A percentile compares a stretch with the other conserved stretches of the same genome.
phyloP scores from a whole-genome alignment of 495 filamentous ascomycete species.

The Paragyromitra xinjiangensis region DNA sequence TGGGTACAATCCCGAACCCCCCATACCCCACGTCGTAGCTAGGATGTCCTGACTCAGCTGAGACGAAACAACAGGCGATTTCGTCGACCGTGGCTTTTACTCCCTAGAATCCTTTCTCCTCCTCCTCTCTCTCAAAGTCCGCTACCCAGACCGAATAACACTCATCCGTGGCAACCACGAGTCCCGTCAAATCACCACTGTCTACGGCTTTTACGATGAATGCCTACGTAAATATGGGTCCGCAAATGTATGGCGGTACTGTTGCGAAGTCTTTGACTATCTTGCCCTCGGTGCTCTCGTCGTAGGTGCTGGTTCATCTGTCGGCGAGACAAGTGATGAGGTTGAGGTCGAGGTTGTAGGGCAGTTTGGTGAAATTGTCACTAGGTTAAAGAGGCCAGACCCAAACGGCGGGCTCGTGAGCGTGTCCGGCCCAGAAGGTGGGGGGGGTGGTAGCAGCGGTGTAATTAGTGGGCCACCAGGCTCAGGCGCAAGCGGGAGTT shows the following conservation, averaged over 20 bases:
- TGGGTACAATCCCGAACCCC: constrained; percentile 67
- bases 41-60: constrained; percentile 18
- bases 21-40: not conserved
- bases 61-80: constrained; percentile 74
- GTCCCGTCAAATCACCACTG: constrained; percentile 94
- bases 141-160: constrained; percentile 97
- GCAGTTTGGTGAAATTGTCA: constrained; percentile 77
- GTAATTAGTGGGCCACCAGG: constrained; percentile 71
- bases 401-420: constrained; percentile 51
- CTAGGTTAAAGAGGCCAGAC: constrained; percentile 65
- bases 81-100: constrained; percentile 98
- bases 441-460: not conserved
- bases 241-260: constrained; percentile 98
- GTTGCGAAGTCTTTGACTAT: constrained; percentile 99
- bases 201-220: constrained; percentile 99
- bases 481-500: constrained; percentile 75
- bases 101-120: constrained; percentile 95
- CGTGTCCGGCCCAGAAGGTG: constrained; percentile 28
- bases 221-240: constrained; percentile 96
- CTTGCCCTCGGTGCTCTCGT: constrained; percentile 94
- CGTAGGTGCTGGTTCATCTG: constrained; percentile 80
- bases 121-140: constrained; percentile 93
- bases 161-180: constrained; percentile 97
- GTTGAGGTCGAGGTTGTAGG: constrained; percentile 93
- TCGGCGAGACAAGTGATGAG: constrained; percentile 71